Evolutionary conservation across 73 alveolate species (phyloP).

Genomic region (Urostyla sp.): DNA sequence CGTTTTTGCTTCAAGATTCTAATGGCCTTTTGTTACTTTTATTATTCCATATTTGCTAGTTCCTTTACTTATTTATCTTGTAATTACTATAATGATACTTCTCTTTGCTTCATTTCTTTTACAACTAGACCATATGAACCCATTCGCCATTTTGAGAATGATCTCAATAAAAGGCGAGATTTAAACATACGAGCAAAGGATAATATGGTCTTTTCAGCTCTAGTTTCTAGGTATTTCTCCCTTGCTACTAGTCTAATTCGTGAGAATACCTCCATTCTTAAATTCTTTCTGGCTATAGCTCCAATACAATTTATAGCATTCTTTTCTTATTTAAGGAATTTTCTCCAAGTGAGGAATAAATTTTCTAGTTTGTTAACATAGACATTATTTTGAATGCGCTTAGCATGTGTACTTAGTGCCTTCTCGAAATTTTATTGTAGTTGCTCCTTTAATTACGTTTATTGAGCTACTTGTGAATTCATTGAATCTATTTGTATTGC

Average conservation of each 20-base stretch:
- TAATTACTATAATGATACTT: neutral
- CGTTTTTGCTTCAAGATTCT: constrained; percentile 4
- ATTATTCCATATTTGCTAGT: neutral
- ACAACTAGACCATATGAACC: constrained; percentile 7
- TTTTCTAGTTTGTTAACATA: constrained; percentile 61
- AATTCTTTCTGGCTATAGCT: constrained; percentile 56
- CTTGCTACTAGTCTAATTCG: constrained; percentile 63
- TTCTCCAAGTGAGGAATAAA: constrained; percentile 63
- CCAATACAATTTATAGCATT: constrained; percentile 60
- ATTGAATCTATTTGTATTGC: constrained; percentile 13
- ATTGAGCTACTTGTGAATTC: constrained; percentile 1
- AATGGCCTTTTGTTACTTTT: constrained; percentile 34
- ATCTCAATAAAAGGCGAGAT: constrained; percentile 5
- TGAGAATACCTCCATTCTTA: constrained; percentile 60
- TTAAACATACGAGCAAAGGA: constrained; percentile 44
- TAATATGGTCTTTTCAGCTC: constrained; percentile 28
- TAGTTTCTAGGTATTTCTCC: constrained; percentile 45
- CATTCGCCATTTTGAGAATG: constrained; percentile 57
- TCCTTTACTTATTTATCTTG: neutral
- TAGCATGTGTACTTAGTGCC: constrained; percentile 42
- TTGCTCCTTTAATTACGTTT: constrained; percentile 9
- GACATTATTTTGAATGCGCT: constrained; percentile 42
- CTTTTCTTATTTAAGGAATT: constrained; percentile 55
- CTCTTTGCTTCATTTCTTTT: constrained; percentile 6
- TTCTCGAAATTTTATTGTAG: constrained; percentile 41